A percentile compares a stretch with the other conserved stretches of the same genome.
phyloP scores from a whole-genome alignment of 2,329 filamentous ascomycete genomes.

The Ascochyta clinopodiicola region DNA sequence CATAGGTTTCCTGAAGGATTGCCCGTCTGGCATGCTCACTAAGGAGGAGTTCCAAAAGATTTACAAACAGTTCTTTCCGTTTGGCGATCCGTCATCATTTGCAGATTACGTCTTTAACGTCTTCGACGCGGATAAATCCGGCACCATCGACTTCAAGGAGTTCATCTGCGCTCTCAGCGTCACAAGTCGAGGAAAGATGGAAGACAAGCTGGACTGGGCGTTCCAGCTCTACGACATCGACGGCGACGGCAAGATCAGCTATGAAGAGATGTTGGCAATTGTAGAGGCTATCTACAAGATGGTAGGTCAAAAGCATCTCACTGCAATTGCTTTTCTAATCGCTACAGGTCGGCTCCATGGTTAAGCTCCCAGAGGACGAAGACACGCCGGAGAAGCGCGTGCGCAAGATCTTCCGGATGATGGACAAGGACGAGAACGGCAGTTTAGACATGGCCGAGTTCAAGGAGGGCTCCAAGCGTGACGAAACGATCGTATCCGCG shows the following conservation, averaged over 20 bases:
- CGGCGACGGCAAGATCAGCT: constrained; percentile 97
- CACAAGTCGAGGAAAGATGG: constrained; percentile 96
- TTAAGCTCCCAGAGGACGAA: constrained; percentile 97
- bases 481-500: constrained; percentile 98
- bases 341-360: constrained; percentile 91
- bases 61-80: constrained; percentile 99
- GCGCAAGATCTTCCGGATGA: constrained; percentile 98
- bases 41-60: constrained; percentile 99
- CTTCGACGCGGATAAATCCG: constrained; percentile 96
- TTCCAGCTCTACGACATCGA: constrained; percentile 99
- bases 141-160: constrained; percentile 98
- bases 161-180: constrained; percentile 98
- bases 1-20: constrained; percentile 95
- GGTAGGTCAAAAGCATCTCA: constrained; percentile 60
- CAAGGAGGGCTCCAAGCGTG: constrained; percentile 98
- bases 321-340: constrained; percentile 23
- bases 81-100: constrained; percentile 95
- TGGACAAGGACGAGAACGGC: constrained; percentile 99
- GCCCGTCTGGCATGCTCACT: constrained; percentile 92
- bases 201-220: constrained; percentile 99
- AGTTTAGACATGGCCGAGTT: constrained; percentile 97
- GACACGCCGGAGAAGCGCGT: constrained; percentile 99
- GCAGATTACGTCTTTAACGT: constrained; percentile 99
- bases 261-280: constrained; percentile 98
- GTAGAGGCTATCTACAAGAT: constrained; percentile 99